Evolutionary conservation across 2,329 filamentous ascomycete genomes (phyloP).

Genomic region (Tolypocladium ophioglossoides): DNA sequence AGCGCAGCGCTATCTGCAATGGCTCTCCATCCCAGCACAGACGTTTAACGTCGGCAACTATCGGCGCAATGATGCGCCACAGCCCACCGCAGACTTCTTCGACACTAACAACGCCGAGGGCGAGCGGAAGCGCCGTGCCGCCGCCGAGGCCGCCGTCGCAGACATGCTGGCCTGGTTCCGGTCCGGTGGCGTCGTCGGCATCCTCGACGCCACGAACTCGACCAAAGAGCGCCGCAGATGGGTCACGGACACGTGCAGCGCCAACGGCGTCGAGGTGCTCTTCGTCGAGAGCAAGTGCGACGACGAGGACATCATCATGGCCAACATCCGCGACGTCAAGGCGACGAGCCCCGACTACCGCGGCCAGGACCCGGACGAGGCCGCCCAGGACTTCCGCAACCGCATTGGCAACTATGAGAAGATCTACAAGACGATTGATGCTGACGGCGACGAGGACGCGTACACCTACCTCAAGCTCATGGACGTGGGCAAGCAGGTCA

Average conservation of each 20-base stretch:
- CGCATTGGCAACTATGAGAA: constrained; percentile 96
- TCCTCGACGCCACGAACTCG: constrained; percentile 93
- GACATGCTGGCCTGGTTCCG: constrained; percentile 96
- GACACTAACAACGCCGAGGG: constrained; percentile 83
- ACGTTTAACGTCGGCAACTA: constrained; percentile 98
- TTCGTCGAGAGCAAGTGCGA: constrained; percentile 98
- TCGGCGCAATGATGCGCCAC: constrained; percentile 78
- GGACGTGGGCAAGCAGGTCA: constrained; percentile 89
- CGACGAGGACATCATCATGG: constrained; percentile 92
- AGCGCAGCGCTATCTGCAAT: constrained; percentile 91
- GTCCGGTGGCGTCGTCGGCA: constrained; percentile 72
- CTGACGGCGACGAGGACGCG: constrained; percentile 65
- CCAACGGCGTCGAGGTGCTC: constrained; percentile 74
- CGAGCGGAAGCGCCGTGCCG: constrained; percentile 76
- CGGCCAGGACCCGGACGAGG: constrained; percentile 86
- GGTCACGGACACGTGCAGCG: constrained; percentile 72
- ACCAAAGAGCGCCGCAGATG: constrained; percentile 83
- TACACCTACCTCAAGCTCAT: constrained; percentile 96
- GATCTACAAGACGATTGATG: constrained; percentile 87
- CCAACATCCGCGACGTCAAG: constrained; percentile 96
- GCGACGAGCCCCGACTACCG: constrained; percentile 90
- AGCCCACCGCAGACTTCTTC: constrained; percentile 91
- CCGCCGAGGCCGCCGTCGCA: constrained; percentile 80
- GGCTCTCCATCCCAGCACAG: constrained; percentile 87
- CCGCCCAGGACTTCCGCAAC: constrained; percentile 84